Evolutionary conservation across 2,329 filamentous ascomycete genomes (phyloP), one percentile per base, ranked within the genome.

Genomic region (Lachnellula suecica): DNA sequence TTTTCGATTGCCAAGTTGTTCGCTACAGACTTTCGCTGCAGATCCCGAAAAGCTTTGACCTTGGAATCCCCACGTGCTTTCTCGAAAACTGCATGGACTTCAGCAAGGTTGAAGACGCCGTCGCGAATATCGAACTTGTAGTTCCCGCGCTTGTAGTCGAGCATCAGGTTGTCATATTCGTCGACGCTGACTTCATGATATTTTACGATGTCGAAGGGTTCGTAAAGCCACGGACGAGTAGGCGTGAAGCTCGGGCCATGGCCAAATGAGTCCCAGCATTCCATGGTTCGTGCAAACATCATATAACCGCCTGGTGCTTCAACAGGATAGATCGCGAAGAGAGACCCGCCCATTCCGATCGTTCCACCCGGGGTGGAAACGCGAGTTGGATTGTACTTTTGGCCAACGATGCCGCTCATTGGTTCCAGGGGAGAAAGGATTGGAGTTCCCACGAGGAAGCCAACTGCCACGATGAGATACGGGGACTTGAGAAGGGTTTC

Each of bases 281-380:
- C 63, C 8, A 72, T 52, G 0, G 69, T 70, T 25, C 66, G 59
- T 11, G 65, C 71, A 4, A 70, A 62, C 27, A 71, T 62, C 66
- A 66, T 67, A 59, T 73, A 75, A 0, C 73, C 73, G 4, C 73
- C 73, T 0, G 72, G 72, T 4, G 62, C 59, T 22, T 70, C 70
- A 1, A 68, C 64, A 0, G 70, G 66, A 46, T 75, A 75, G 6
- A 73, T 64, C 24, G 67, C 64, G 11, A 72, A 59, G 11, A 66
- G 51, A 3, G 64, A 65, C 0, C 73, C 71, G 4, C 71, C 71
- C 5, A 69, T 63, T 0, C 69, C 70, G 2, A 75, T 60, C 0
- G 71, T 67, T 1, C 71, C 71, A 4, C 62, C 60, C 0, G 71
- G 71, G 0, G 72, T 74, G 19, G 63, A 68, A 2, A 64, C 60